Percentiles rank a stretch among this genome's conserved stretches.
These are phyloP conservation scores for Salix viminalis DNA, from an alignment of 345 rosid species.

Conservation along the genomic window DNA sequence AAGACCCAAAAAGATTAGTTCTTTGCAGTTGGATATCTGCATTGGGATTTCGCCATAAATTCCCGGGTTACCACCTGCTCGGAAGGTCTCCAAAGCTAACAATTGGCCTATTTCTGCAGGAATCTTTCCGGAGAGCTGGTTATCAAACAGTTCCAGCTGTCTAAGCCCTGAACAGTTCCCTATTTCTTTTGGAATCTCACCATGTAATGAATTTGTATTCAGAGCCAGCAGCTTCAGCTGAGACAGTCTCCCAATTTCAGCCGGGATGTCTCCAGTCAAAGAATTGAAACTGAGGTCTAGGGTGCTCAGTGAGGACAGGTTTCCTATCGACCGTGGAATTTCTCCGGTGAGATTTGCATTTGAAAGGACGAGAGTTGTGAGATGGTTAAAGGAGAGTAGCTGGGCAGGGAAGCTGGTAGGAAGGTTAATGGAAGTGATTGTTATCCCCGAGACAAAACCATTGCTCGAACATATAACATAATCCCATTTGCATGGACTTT, in stretches of 20 bases:
- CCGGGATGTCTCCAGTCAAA: slow-evolving; percentile 47
- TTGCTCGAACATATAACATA: slow-evolving; percentile 42
- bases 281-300: slow-evolving; percentile 63
- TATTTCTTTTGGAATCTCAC: slow-evolving; percentile 45
- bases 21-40: slow-evolving; percentile 52
- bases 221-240: slow-evolving; percentile 36
- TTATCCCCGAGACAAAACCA: slow-evolving; percentile 44
- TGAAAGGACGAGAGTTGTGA: slow-evolving; percentile 45
- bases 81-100: slow-evolving; percentile 39
- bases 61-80: slow-evolving; percentile 63
- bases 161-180: slow-evolving; percentile 49
- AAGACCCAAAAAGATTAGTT: slow-evolving; percentile 47
- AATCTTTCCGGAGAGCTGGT: slow-evolving; percentile 52
- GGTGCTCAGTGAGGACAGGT: slow-evolving; percentile 42
- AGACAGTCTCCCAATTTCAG: slow-evolving; percentile 43
- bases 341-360: slow-evolving; percentile 52
- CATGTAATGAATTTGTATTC: slow-evolving; percentile 42
- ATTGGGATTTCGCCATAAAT: slow-evolving; percentile 53
- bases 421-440: slow-evolving; percentile 35
- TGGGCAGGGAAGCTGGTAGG: slow-evolving; percentile 48
- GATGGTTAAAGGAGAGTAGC: slow-evolving; percentile 40
- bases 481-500: slow-evolving; percentile 60
- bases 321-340: slow-evolving; percentile 47
- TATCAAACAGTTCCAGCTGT: slow-evolving; percentile 53
- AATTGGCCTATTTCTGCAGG: slow-evolving; percentile 49